These are phyloP conservation scores for Noccaea caerulescens DNA, from an alignment of 345 rosid species.

Conservation along the genomic window DNA sequence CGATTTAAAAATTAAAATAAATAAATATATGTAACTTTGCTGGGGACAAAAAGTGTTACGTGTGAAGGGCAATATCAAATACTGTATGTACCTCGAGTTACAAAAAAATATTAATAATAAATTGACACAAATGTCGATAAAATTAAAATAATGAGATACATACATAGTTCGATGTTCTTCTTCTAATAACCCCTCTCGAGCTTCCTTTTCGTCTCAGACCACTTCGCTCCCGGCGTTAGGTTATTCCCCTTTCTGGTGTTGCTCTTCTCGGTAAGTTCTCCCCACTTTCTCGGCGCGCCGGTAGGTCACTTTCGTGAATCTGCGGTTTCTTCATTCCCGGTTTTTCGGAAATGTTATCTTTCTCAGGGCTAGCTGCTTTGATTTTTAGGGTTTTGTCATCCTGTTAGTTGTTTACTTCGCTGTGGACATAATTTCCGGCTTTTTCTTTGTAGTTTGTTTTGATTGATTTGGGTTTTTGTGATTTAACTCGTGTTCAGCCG, in stretches of 20 bases:
- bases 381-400: constrained; percentile 30
- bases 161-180: neutral
- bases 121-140: neutral
- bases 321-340: neutral
- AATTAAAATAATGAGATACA: neutral
- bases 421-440: neutral
- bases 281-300: neutral
- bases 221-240: constrained; percentile 22
- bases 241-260: neutral
- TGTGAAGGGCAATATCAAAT: too few species aligned
- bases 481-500: neutral
- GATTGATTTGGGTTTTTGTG: neutral
- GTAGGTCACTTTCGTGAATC: neutral
- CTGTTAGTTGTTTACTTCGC: neutral
- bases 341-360: neutral
- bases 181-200: neutral
- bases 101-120: neutral
- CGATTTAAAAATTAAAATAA: too few species aligned
- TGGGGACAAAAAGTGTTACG: too few species aligned
- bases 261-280: constrained; percentile 2
- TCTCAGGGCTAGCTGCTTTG: neutral
- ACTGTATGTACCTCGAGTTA: too few species aligned
- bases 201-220: constrained; percentile 2
- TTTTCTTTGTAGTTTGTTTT: neutral
- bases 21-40: too few species aligned